A percentile compares a stretch with the other conserved stretches of the same genome.
These are phyloP conservation scores for Saccharomycopsis fibuligera DNA, from an alignment of 805 yeast genomes.

Conservation along the genomic window DNA sequence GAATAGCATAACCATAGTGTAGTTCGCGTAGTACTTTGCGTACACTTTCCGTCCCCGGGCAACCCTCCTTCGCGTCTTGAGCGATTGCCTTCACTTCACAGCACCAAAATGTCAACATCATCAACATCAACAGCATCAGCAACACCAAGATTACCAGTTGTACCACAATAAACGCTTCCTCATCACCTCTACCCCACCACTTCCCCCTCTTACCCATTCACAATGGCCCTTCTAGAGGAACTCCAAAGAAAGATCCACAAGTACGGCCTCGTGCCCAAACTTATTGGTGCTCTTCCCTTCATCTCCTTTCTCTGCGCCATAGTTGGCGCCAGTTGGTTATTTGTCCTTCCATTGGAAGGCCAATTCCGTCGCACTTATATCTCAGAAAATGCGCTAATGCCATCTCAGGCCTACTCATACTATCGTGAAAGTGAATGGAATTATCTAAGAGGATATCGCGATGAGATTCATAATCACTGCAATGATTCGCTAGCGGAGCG, in stretches of 20 bases:
- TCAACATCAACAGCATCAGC: background rate
- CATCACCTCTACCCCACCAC: background rate
- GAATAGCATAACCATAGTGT: too few species aligned
- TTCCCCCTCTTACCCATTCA: background rate
- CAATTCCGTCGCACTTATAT: slow-evolving; percentile 79
- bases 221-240: slow-evolving; percentile 42
- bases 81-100: too few species aligned
- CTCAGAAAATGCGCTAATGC: slow-evolving; percentile 94
- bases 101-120: too few species aligned
- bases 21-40: too few species aligned
- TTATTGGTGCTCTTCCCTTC: slow-evolving; percentile 37
- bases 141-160: background rate
- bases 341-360: slow-evolving; percentile 68
- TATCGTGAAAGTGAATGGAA: slow-evolving; percentile 96
- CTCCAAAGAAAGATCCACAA: slow-evolving; percentile 38
- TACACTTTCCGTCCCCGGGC: too few species aligned
- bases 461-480: slow-evolving; percentile 40
- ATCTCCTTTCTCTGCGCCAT: slow-evolving; percentile 38
- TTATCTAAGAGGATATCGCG: slow-evolving; percentile 75
- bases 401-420: slow-evolving; percentile 89
- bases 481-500: slow-evolving; percentile 28
- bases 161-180: too few species aligned
- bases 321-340: slow-evolving; percentile 52
- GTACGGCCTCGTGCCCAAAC: slow-evolving; percentile 41
- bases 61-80: too few species aligned